These are phyloP conservation scores for Chiua virens DNA, from an alignment of 768 basidiomycete species.

Conservation along the genomic window DNA sequence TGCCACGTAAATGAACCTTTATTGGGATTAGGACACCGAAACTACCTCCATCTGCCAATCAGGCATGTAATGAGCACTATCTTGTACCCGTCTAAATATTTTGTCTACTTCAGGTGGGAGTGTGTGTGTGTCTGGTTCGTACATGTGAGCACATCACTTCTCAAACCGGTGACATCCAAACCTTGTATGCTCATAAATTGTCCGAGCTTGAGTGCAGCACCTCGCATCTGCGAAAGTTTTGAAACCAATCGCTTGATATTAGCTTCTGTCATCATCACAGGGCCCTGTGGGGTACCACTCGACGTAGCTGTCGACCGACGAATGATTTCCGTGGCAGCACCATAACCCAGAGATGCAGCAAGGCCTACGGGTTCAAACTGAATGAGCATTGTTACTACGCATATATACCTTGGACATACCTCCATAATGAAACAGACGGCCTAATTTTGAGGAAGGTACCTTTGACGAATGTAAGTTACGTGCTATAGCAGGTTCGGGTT, in stretches of 20 bases:
- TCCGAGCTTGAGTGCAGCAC: constrained; percentile 93
- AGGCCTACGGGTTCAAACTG: constrained; percentile 59
- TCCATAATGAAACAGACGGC: constrained; percentile 92
- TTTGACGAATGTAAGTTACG: constrained; percentile 74
- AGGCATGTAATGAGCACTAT: constrained; percentile 98
- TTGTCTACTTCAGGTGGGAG: constrained; percentile 86
- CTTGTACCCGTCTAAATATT: constrained; percentile 89
- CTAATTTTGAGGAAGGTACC: constrained; percentile 88
- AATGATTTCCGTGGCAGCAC: constrained; percentile 84
- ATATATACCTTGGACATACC: constrained; percentile 43
- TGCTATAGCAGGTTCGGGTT: neutral
- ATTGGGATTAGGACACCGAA: neutral
- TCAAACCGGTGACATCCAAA: constrained; percentile 18
- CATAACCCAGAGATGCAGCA: constrained; percentile 84
- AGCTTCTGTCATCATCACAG: constrained; percentile 85
- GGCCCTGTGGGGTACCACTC: constrained; percentile 35
- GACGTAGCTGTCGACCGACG: constrained; percentile 57
- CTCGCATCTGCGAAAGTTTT: constrained; percentile 93
- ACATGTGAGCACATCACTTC: neutral
- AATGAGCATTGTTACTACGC: neutral
- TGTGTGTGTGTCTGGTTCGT: constrained; percentile 72
- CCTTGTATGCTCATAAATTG: constrained; percentile 98
- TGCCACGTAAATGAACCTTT: neutral
- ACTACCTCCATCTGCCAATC: constrained; percentile 95
- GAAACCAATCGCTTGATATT: constrained; percentile 88